Conservation (phyloP, 768 basidiomycete species). For the Nidula microcarpa region DNA sequence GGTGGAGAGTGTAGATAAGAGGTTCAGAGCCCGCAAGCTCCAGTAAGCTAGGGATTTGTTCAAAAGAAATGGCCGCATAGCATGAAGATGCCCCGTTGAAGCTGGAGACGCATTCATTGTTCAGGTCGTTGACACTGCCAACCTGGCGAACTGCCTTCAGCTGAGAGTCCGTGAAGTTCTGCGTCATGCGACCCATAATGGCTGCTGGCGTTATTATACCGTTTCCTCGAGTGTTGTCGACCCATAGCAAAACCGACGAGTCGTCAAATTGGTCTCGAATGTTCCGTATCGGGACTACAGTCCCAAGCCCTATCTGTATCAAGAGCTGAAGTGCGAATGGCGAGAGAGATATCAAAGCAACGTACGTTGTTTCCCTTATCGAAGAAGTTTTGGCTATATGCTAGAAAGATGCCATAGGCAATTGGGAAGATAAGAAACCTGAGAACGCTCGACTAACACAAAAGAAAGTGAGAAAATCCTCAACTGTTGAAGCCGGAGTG, state of each 20-base stretch:
- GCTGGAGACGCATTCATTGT: slow-evolving; percentile 49
- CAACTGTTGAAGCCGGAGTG: background rate
- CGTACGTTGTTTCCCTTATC: slow-evolving; percentile 43
- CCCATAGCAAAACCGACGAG: slow-evolving; percentile 46
- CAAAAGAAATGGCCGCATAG: slow-evolving; percentile 50
- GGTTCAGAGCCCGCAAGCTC: slow-evolving; percentile 15
- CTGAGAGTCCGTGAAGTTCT: slow-evolving; percentile 34
- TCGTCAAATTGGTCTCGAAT: slow-evolving; percentile 38
- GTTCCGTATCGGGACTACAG: slow-evolving; percentile 2
- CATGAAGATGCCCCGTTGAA: slow-evolving; percentile 54
- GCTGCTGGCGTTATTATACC: slow-evolving; percentile 37
- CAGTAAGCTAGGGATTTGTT: slow-evolving; percentile 30
- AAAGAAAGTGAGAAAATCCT: background rate
- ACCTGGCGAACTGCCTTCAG: slow-evolving; percentile 36
- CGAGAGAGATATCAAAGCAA: slow-evolving; percentile 15
- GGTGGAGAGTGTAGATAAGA: slow-evolving; percentile 52
- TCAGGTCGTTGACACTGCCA: slow-evolving; percentile 34
- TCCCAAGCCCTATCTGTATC: background rate
- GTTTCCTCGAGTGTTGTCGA: slow-evolving; percentile 46
- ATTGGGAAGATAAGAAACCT: slow-evolving; percentile 52
- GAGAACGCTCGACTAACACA: slow-evolving; percentile 45
- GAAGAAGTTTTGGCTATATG: slow-evolving; percentile 48
- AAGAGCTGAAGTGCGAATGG: background rate
- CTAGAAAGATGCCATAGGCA: slow-evolving; percentile 52
- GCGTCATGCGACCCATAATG: slow-evolving; percentile 47